A percentile compares a stretch with the other conserved stretches of the same genome.
Evolutionary conservation across 192 early-diverging fungal genomes (phyloP).

Genomic region (Entomortierella lignicola): DNA sequence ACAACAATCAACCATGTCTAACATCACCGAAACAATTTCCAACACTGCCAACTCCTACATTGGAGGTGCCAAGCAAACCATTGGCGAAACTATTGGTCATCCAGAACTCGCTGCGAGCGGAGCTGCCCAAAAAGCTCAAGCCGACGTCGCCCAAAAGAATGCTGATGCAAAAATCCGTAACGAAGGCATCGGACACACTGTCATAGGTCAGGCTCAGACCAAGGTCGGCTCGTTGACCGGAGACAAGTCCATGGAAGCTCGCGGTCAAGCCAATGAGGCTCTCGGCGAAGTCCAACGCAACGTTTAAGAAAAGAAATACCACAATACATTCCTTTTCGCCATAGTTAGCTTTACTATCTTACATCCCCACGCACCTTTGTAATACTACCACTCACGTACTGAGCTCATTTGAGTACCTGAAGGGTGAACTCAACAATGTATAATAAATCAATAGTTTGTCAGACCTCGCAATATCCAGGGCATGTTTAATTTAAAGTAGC

Average conservation of each 20-base stretch:
- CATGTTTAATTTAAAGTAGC: no score
- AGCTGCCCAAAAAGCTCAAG: conserved; percentile 15
- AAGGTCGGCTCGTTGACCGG: conserved; percentile 7
- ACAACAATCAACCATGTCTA: conserved; percentile 1
- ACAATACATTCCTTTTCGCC: no score
- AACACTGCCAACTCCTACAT: conserved; percentile 30
- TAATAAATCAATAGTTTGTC: no score
- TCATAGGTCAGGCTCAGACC: conserved; percentile 9
- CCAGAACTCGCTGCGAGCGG: conserved; percentile 12
- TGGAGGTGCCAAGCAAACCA: conserved; percentile 27
- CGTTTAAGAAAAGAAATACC: no score
- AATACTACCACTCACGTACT: no score
- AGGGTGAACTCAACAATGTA: no score
- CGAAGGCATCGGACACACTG: conserved; percentile 15
- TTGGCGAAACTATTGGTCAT: conserved; percentile 20
- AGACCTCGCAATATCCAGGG: no score
- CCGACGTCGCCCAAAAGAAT: not conserved
- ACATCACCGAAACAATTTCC: conserved; percentile 2
- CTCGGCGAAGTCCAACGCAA: no score
- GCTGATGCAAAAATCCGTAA: conserved; percentile 26
- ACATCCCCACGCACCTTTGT: no score
- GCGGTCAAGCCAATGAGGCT: not conserved
- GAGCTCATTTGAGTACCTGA: no score
- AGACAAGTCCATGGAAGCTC: not conserved
- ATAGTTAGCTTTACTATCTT: no score